Evolutionary conservation across 176 grass and related monocot species (phyloP).

Genomic region (Paspalum vaginatum): DNA sequence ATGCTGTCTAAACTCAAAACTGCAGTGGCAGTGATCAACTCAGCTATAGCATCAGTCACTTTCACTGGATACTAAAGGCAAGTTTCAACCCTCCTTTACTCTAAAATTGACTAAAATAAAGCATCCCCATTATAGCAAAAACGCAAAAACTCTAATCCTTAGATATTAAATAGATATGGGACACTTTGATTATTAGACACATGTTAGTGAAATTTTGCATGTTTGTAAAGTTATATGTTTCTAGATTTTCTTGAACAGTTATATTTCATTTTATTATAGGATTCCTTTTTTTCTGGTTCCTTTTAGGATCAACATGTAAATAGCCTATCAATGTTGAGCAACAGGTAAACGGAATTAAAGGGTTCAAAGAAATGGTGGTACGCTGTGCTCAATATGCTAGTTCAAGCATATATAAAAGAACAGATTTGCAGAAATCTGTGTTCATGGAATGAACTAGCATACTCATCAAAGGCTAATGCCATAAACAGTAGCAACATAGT

Average conservation of each 20-base stretch:
- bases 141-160: not conserved
- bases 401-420: not conserved
- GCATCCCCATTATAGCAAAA: not conserved
- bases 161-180: not conserved
- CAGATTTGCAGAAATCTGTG: not conserved
- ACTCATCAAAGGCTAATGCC: not conserved
- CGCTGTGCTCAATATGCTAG: not conserved
- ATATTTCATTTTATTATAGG: not conserved
- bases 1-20: slow-evolving; percentile 60
- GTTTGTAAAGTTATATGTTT: not conserved
- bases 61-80: not conserved
- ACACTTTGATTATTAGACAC: not conserved
- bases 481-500: not conserved
- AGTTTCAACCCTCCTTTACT: not conserved
- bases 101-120: not conserved
- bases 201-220: not conserved
- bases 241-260: not conserved
- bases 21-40: not conserved
- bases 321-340: not conserved
- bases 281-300: too few relatives aligned
- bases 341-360: not conserved
- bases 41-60: not conserved
- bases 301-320: not conserved
- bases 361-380: not conserved
- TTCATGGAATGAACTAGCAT: not conserved